Evolutionary conservation across 768 basidiomycete species (phyloP).

Genomic region (Erythrobasidium yunnanense): DNA sequence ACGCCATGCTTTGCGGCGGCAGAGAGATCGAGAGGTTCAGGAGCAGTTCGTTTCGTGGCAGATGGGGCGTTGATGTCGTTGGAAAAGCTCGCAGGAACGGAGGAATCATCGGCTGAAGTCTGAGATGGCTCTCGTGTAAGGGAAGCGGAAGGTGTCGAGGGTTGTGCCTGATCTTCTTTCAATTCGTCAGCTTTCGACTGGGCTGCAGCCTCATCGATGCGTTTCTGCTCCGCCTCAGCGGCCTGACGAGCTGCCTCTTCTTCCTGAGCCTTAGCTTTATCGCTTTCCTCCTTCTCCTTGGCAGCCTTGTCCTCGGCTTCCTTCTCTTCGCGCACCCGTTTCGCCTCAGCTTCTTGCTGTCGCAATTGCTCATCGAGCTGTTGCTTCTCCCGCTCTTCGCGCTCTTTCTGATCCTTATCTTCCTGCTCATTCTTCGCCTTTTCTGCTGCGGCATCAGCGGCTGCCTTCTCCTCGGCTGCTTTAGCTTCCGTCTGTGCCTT

Average conservation of each 20-base stretch:
- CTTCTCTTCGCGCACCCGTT: conserved; percentile 33
- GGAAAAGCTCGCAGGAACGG: conserved; percentile 34
- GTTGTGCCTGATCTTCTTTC: conserved; percentile 28
- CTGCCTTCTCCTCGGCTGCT: conserved; percentile 53
- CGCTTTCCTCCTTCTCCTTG: conserved; percentile 36
- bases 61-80: conserved; percentile 32
- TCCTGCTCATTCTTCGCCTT: conserved; percentile 40
- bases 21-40: conserved; percentile 21
- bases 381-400: conserved; percentile 34
- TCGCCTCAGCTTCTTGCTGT: conserved; percentile 34
- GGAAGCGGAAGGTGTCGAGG: not conserved
- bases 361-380: conserved; percentile 30
- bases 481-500: not conserved
- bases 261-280: conserved; percentile 37
- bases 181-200: conserved; percentile 35
- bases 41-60: conserved; percentile 30
- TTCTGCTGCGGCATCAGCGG: conserved; percentile 68
- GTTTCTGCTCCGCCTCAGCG: conserved; percentile 36
- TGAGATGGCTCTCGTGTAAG: conserved; percentile 28
- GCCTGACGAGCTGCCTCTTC: conserved; percentile 37
- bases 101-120: conserved; percentile 27
- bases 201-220: conserved; percentile 30
- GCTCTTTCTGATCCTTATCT: conserved; percentile 39
- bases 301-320: conserved; percentile 37
- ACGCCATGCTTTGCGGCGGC: not conserved